These are phyloP conservation scores for Populus ilicifolia DNA, from an alignment of 345 rosid species.

Conservation along the genomic window DNA sequence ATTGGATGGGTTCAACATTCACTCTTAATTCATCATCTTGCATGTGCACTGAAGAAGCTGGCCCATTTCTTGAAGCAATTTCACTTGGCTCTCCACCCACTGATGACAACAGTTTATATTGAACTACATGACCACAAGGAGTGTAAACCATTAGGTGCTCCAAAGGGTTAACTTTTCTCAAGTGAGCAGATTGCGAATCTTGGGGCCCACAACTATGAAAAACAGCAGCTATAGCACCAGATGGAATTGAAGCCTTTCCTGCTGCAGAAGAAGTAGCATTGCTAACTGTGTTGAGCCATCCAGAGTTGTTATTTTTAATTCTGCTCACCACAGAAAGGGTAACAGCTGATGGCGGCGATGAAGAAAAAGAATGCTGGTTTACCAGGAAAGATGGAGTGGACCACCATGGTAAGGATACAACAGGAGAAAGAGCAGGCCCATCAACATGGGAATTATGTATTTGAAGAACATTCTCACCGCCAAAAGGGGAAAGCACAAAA, in stretches of 20 bases:
- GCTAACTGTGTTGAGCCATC: conserved; percentile 92
- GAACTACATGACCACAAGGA: conserved; percentile 92
- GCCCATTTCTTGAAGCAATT: conserved; percentile 39
- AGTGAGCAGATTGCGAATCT: conserved; percentile 41
- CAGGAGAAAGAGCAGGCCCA: conserved; percentile 65
- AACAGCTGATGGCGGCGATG: conserved; percentile 59
- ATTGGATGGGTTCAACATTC: conserved; percentile 75
- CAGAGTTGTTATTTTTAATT: conserved; percentile 69
- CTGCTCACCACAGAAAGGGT: conserved; percentile 87
- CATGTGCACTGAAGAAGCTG: conserved; percentile 45
- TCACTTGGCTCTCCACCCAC: conserved; percentile 64
- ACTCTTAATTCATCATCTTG: conserved; percentile 80
- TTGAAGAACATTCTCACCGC: conserved; percentile 86
- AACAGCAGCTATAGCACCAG: conserved; percentile 80
- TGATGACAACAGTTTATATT: conserved; percentile 72
- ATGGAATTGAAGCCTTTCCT: conserved; percentile 66
- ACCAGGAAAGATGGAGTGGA: conserved; percentile 60
- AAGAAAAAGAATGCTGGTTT: conserved; percentile 50
- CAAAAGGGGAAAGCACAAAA: conserved; percentile 84
- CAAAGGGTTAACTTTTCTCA: conserved; percentile 45
- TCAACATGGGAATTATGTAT: conserved; percentile 62
- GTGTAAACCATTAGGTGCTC: conserved; percentile 79
- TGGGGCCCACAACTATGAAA: conserved; percentile 58
- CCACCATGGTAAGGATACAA: conserved; percentile 86
- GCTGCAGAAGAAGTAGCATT: conserved; percentile 68